Evolutionary conservation across 2,329 filamentous ascomycete genomes (phyloP).

Genomic region (Aspergillus sp.): DNA sequence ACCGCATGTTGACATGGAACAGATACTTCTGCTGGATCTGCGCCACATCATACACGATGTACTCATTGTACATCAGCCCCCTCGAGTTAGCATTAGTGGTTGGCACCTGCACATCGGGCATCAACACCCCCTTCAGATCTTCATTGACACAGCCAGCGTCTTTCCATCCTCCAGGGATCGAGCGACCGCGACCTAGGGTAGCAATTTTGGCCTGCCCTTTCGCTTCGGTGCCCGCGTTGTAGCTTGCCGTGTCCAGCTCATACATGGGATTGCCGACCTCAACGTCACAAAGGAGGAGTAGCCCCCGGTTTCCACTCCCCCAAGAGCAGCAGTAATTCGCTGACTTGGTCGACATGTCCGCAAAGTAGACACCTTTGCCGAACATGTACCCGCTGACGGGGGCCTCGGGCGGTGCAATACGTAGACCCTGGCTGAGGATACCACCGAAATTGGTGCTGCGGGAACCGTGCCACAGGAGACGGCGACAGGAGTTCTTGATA

Average conservation of each 20-base stretch:
- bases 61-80: constrained; percentile 46
- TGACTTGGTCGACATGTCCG: constrained; percentile 81
- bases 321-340: constrained; percentile 71
- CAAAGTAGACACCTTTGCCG: constrained; percentile 85
- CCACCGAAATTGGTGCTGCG: constrained; percentile 82
- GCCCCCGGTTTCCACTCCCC: constrained; percentile 67
- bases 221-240: constrained; percentile 65
- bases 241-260: constrained; percentile 60
- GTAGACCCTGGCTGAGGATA: constrained; percentile 82
- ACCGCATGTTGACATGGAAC: constrained; percentile 45
- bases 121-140: constrained; percentile 66
- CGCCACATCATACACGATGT: constrained; percentile 53
- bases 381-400: constrained; percentile 84
- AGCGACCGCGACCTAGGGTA: constrained; percentile 70
- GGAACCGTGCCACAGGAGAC: constrained; percentile 86
- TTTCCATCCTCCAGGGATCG: constrained; percentile 70
- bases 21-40: constrained; percentile 51
- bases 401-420: constrained; percentile 79
- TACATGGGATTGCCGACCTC: constrained; percentile 77
- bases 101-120: constrained; percentile 46
- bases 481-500: constrained; percentile 62
- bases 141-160: constrained; percentile 69
- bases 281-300: constrained; percentile 82
- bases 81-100: neutral
- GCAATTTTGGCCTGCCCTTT: constrained; percentile 62